A percentile compares a stretch with the other conserved stretches of the same genome.
Conservation (phyloP, 2,329 filamentous ascomycete species). For the Myriosclerotinia curreyana region DNA sequence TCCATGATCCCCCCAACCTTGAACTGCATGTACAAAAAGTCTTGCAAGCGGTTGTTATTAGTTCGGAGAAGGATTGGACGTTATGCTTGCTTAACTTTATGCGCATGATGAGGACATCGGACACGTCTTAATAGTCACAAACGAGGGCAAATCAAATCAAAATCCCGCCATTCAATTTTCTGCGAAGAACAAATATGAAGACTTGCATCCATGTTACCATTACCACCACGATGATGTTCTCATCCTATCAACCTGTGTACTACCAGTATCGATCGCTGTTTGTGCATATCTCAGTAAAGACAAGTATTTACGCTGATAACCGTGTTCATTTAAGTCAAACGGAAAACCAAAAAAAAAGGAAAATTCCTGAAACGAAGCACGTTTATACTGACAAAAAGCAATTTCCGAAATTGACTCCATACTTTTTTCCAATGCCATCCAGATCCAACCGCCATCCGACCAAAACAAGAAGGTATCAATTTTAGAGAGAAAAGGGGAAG, state of each 20-base stretch:
- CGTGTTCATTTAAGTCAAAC: neutral
- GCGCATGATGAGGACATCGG: neutral
- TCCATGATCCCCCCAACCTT: too few relatives aligned
- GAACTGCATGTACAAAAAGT: too few relatives aligned
- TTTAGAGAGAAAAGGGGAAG: neutral
- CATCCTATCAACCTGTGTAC: neutral
- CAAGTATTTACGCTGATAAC: neutral
- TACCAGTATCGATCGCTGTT: neutral
- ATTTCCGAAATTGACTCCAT: slow-evolving; percentile 6
- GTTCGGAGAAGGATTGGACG: neutral
- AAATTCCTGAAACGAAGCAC: neutral
- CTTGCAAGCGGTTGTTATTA: too few relatives aligned
- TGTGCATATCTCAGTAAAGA: neutral
- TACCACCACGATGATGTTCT: neutral
- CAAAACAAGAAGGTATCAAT: slow-evolving; percentile 12
- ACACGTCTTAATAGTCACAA: neutral
- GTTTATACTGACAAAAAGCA: slow-evolving; percentile 4
- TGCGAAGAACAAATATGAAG: neutral
- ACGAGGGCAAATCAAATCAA: neutral
- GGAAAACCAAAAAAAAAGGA: neutral
- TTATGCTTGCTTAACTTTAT: neutral
- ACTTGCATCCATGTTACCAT: neutral
- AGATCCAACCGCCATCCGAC: slow-evolving; percentile 3
- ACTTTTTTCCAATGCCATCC: slow-evolving; percentile 7
- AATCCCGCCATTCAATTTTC: neutral